Evolutionary conservation across 352 stramenopile species (phyloP).

Genomic region (Phytophthora macrochlamydospora): DNA sequence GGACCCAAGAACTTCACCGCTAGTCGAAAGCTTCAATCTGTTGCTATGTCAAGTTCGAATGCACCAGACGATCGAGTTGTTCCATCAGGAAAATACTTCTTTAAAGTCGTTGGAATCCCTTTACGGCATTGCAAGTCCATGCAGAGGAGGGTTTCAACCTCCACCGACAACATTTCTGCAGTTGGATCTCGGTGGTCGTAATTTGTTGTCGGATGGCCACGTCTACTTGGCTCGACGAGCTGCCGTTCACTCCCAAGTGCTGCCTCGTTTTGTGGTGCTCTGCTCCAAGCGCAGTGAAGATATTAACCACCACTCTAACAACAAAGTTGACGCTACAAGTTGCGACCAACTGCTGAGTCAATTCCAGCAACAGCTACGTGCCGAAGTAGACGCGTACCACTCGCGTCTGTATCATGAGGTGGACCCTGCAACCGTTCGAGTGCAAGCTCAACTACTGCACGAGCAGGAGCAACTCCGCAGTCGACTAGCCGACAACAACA

Average conservation of each 20-base stretch:
- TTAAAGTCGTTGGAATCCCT: slow-evolving; percentile 33
- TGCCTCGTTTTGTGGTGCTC: slow-evolving; percentile 48
- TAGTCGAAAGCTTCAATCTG: slow-evolving; percentile 42
- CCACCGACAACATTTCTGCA: slow-evolving; percentile 43
- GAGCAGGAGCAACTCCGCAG: slow-evolving; percentile 25
- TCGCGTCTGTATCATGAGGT: slow-evolving; percentile 39
- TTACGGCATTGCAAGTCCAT: slow-evolving; percentile 21
- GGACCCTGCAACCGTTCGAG: slow-evolving; percentile 36
- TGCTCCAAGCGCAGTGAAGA: slow-evolving; percentile 25
- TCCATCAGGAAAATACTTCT: slow-evolving; percentile 21
- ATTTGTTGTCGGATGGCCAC: slow-evolving; percentile 21
- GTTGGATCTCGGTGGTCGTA: slow-evolving; percentile 23
- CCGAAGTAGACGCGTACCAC: slow-evolving; percentile 42
- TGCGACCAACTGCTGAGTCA: slow-evolving; percentile 17
- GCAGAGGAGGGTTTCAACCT: slow-evolving; percentile 27
- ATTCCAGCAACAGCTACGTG: slow-evolving; percentile 31
- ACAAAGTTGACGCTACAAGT: slow-evolving; percentile 5
- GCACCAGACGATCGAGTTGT: slow-evolving; percentile 41
- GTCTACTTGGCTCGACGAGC: slow-evolving; percentile 39
- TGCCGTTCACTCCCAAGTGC: slow-evolving; percentile 21
- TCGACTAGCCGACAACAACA: slow-evolving; percentile 26
- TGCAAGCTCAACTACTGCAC: slow-evolving; percentile 29
- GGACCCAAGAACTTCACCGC: not conserved
- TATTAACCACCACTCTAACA: not conserved
- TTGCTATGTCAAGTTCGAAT: slow-evolving; percentile 50